These are phyloP conservation scores for Coelastrella sp. DNA, from an alignment of 139 green algal genomes.

Conservation along the genomic window DNA sequence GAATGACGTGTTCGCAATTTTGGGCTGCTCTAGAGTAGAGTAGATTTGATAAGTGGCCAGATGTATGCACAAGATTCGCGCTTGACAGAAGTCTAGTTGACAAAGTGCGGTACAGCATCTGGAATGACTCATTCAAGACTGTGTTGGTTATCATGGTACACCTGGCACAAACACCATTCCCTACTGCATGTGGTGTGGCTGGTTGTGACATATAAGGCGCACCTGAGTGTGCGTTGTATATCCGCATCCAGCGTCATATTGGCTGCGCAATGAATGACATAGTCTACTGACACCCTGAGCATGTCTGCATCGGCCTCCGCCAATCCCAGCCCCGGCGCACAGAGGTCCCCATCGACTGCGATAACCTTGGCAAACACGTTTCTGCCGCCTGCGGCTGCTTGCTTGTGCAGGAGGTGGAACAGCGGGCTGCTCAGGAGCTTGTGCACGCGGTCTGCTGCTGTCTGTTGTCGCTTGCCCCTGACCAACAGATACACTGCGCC, in stretches of 20 bases:
- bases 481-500: not conserved
- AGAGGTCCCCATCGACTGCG: constrained; percentile 29
- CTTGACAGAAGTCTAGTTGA: no score
- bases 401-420: constrained; percentile 31
- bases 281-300: not conserved
- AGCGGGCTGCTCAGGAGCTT: constrained; percentile 23
- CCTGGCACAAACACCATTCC: no score
- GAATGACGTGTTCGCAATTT: no score
- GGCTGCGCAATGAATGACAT: constrained; percentile 46
- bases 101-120: no score
- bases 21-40: no score
- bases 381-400: not conserved
- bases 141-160: no score
- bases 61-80: no score
- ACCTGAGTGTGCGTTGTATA: constrained; percentile 55
- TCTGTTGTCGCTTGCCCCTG: not conserved
- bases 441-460: constrained; percentile 5
- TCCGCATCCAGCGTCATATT: constrained; percentile 61
- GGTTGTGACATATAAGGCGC: not conserved
- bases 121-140: no score
- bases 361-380: not conserved
- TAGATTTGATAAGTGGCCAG: no score
- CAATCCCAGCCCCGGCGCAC: constrained; percentile 9
- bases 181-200: no score
- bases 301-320: not conserved